Percentiles rank a stretch among this genome's conserved stretches.
These are phyloP conservation scores for Flaveria trinervia DNA, from an alignment of 129 eudicot species.

Conservation along the genomic window DNA sequence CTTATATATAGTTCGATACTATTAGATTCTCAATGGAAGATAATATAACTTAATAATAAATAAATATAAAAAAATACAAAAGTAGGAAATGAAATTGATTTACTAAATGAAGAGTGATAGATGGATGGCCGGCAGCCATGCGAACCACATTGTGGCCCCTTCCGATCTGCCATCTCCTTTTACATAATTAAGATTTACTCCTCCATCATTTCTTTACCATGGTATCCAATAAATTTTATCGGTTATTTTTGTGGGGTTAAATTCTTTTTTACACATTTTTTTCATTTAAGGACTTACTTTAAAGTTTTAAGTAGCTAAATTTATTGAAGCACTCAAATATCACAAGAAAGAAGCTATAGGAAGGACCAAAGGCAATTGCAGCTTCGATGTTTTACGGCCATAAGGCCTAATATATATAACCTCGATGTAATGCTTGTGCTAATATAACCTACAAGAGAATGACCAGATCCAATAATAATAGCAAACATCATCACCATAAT, in stretches of 20 bases:
- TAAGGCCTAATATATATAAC: neutral
- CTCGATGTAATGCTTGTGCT: neutral
- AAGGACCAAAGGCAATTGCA: neutral
- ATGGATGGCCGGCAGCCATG: conserved; percentile 37
- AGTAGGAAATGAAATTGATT: neutral
- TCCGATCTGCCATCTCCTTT: conserved; percentile 16
- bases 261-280: neutral
- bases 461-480: too few relatives aligned
- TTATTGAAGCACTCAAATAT: neutral
- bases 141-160: conserved; percentile 37
- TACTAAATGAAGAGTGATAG: conserved; percentile 26
- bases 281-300: neutral
- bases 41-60: neutral
- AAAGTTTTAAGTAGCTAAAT: too few relatives aligned
- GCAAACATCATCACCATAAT: too few relatives aligned
- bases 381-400: neutral
- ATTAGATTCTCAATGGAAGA: neutral
- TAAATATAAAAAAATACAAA: neutral
- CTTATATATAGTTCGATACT: neutral
- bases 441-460: neutral
- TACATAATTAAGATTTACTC: conserved; percentile 8
- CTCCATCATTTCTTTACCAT: neutral
- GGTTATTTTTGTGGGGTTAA: neutral
- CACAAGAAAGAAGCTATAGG: neutral
- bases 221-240: conserved; percentile 8